Evolutionary conservation across 148 eudicot species (phyloP).

Genomic region (Amaranthus palmeri): DNA sequence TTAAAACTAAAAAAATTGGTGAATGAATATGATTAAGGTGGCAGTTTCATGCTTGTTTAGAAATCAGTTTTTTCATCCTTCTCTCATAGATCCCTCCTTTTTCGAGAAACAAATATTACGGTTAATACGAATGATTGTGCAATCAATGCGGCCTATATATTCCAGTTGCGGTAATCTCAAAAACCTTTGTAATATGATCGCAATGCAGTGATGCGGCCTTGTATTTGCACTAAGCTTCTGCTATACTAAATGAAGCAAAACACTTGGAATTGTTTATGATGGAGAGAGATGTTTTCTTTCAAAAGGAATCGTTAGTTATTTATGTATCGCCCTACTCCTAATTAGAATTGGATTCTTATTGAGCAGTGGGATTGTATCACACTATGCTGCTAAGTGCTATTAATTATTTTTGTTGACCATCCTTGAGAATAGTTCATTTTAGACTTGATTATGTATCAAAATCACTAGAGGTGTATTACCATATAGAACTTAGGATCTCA

Average conservation of each 20-base stretch:
- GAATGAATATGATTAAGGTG: background rate
- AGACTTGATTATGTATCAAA: background rate
- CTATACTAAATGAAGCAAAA: no score
- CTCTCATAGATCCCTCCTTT: no score
- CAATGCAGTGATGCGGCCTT: no score
- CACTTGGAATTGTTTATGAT: background rate
- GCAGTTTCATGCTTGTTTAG: background rate
- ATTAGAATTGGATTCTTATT: background rate
- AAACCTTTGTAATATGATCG: no score
- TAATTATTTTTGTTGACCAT: background rate
- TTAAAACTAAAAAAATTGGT: background rate
- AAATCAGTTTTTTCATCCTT: background rate
- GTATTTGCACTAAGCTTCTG: no score
- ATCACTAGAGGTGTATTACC: background rate
- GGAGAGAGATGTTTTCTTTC: background rate
- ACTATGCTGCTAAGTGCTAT: background rate
- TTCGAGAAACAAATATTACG: background rate
- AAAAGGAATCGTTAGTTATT: background rate
- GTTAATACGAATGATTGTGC: no score
- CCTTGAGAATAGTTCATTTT: background rate
- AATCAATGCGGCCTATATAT: no score
- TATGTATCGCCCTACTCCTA: background rate
- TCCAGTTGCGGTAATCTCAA: no score
- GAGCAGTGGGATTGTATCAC: background rate
- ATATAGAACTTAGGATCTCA: background rate